Conservation (phyloP, 2,329 filamentous ascomycete genomes). For the Westerdykella aurantiaca region DNA sequence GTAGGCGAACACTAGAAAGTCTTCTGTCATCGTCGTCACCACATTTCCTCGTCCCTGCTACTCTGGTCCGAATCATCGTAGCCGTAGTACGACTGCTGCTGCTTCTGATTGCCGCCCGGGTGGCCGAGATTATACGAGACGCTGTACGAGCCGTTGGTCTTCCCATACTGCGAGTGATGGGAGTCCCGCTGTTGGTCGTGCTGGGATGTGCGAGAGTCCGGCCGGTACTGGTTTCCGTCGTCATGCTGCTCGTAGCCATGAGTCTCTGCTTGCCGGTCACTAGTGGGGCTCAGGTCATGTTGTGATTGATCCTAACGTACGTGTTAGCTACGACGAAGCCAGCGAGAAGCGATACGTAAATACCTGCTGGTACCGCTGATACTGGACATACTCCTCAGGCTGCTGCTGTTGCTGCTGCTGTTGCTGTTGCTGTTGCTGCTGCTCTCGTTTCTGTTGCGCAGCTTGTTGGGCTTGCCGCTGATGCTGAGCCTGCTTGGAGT, state of each 20-base stretch:
- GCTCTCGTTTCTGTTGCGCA: slow-evolving; percentile 36
- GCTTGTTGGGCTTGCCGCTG: slow-evolving; percentile 52
- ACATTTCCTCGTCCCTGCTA: slow-evolving; percentile 36
- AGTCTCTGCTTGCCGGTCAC: background rate
- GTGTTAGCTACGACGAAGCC: slow-evolving; percentile 11
- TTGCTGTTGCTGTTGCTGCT: slow-evolving; percentile 52
- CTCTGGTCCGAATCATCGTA: slow-evolving; percentile 27
- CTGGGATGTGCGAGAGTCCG: slow-evolving; percentile 8
- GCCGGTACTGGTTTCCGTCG: slow-evolving; percentile 14
- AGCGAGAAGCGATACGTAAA: slow-evolving; percentile 6
- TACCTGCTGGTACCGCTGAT: slow-evolving; percentile 37
- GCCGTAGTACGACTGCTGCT: slow-evolving; percentile 18
- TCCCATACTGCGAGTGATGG: slow-evolving; percentile 28
- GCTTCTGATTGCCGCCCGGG: slow-evolving; percentile 8
- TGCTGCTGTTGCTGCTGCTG: slow-evolving; percentile 52
- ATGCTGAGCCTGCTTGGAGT: slow-evolving; percentile 67
- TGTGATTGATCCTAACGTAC: slow-evolving; percentile 11
- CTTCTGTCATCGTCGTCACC: slow-evolving; percentile 14
- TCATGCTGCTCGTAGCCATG: slow-evolving; percentile 7
- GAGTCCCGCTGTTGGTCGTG: slow-evolving; percentile 21
- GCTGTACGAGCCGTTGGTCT: slow-evolving; percentile 30
- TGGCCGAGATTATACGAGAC: slow-evolving; percentile 35
- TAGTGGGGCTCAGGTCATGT: background rate
- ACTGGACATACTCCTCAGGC: slow-evolving; percentile 37
- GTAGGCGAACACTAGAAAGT: too few relatives aligned